These are phyloP conservation scores for Aquilaria yunnanensis DNA, from an alignment of 345 rosid genomes.

Conservation along the genomic window DNA sequence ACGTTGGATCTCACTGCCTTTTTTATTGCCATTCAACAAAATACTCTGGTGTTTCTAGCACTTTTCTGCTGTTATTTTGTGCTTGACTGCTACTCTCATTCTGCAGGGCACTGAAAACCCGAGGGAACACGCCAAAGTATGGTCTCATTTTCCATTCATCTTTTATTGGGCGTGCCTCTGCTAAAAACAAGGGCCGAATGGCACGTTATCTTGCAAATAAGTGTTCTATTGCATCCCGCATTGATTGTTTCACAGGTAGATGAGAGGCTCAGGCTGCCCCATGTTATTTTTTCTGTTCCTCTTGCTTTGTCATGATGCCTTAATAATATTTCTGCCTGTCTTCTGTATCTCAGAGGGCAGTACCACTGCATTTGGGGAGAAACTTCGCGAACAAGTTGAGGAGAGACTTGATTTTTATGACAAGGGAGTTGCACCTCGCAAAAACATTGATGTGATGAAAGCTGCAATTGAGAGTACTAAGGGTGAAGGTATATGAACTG, in stretches of 20 bases:
- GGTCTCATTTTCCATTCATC: constrained; percentile 88
- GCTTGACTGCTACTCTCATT: not conserved
- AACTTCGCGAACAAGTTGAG: constrained; percentile 82
- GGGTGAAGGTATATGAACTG: constrained; percentile 27
- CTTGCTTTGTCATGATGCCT: not conserved
- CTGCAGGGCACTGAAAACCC: constrained; percentile 72
- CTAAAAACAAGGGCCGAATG: constrained; percentile 82
- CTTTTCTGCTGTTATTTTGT: not conserved
- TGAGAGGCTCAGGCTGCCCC: not conserved
- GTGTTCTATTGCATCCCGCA: constrained; percentile 82
- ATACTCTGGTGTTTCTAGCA: not conserved
- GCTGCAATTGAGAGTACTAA: constrained; percentile 43
- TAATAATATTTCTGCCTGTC: not conserved
- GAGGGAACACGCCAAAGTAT: constrained; percentile 85
- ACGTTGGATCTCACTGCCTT: no score
- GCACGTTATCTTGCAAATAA: constrained; percentile 88
- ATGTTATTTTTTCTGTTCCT: not conserved
- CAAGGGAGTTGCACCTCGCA: constrained; percentile 87
- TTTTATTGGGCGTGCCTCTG: constrained; percentile 74
- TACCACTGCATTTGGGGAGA: constrained; percentile 59
- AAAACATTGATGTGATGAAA: constrained; percentile 86
- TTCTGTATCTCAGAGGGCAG: constrained; percentile 35
- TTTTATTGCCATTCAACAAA: no score
- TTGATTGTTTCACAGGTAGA: constrained; percentile 81
- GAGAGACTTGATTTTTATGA: constrained; percentile 82